Evolutionary conservation across 345 rosid species (phyloP).

Genomic region (Ceriops tagal): DNA sequence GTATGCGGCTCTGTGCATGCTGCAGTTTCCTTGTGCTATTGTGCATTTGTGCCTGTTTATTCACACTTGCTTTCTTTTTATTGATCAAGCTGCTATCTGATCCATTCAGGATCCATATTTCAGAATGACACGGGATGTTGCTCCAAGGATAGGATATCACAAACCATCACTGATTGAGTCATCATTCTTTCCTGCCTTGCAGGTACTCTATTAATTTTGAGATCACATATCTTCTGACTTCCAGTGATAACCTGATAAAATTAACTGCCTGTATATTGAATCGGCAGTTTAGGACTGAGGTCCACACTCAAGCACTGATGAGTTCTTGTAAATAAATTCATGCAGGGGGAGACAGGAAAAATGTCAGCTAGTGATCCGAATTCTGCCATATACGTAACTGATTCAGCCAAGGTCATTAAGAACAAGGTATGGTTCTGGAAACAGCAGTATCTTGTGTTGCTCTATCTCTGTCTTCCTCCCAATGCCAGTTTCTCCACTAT

Average conservation of each 20-base stretch:
- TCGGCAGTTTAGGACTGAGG: not conserved
- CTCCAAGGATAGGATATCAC: slow-evolving; percentile 88
- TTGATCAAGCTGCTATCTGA: slow-evolving; percentile 7
- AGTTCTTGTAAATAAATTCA: slow-evolving; percentile 5
- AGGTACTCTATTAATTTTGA: slow-evolving; percentile 27
- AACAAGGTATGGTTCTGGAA: slow-evolving; percentile 54
- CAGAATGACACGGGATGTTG: slow-evolving; percentile 97
- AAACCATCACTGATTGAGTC: slow-evolving; percentile 93
- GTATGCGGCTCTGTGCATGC: too few relatives aligned
- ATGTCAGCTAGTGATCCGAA: slow-evolving; percentile 98
- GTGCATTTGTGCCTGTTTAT: not conserved
- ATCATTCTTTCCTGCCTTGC: slow-evolving; percentile 44
- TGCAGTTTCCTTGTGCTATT: not conserved
- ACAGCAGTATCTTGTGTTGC: not conserved
- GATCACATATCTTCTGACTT: not conserved
- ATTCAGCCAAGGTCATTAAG: slow-evolving; percentile 69
- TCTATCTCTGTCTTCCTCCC: not conserved
- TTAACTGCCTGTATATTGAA: not conserved
- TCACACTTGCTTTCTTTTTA: not conserved
- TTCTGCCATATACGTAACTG: slow-evolving; percentile 92
- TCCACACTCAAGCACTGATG: not conserved
- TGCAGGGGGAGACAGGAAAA: slow-evolving; percentile 91
- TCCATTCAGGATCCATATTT: slow-evolving; percentile 89
- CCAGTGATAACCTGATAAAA: too few relatives aligned
- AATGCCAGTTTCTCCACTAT: too few relatives aligned